phyloP scores from a whole-genome alignment of 441 rosid genomes.

The Gossypium lobatum region DNA sequence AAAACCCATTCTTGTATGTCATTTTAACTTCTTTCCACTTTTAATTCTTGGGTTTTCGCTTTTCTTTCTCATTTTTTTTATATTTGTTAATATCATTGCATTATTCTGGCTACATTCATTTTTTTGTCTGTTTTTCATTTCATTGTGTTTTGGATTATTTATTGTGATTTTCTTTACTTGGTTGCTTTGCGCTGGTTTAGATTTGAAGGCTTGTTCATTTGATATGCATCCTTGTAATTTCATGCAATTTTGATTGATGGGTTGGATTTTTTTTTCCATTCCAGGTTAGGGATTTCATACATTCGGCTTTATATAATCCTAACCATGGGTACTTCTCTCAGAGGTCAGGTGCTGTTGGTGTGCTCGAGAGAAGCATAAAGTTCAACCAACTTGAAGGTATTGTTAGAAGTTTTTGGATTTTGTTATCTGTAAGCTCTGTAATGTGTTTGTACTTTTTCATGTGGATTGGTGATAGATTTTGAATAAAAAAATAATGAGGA shows the following conservation, averaged over 20 bases:
- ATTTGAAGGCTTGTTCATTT: background rate
- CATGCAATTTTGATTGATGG: background rate
- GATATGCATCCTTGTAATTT: background rate
- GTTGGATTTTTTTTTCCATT: background rate
- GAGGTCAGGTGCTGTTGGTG: conserved; percentile 70
- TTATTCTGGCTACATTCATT: background rate
- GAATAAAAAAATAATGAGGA: background rate
- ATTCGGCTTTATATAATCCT: conserved; percentile 66
- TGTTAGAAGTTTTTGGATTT: background rate
- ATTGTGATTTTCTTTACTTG: background rate
- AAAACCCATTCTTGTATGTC: conserved; percentile 69
- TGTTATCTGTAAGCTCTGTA: background rate
- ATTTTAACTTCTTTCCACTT: background rate
- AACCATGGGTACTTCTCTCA: conserved; percentile 81
- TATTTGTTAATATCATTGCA: background rate
- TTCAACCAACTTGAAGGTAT: conserved; percentile 78
- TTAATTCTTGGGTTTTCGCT: background rate
- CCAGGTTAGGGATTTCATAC: conserved; percentile 86
- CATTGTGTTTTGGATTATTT: background rate
- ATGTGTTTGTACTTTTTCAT: background rate
- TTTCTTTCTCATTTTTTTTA: background rate
- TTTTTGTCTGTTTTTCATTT: background rate
- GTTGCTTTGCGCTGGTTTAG: background rate
- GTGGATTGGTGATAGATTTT: background rate
- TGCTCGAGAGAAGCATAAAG: conserved; percentile 72